Percentiles rank a stretch among this genome's conserved stretches.
phyloP scores from a whole-genome alignment of 179 eudicot species.

The Gypsophila paniculata region DNA sequence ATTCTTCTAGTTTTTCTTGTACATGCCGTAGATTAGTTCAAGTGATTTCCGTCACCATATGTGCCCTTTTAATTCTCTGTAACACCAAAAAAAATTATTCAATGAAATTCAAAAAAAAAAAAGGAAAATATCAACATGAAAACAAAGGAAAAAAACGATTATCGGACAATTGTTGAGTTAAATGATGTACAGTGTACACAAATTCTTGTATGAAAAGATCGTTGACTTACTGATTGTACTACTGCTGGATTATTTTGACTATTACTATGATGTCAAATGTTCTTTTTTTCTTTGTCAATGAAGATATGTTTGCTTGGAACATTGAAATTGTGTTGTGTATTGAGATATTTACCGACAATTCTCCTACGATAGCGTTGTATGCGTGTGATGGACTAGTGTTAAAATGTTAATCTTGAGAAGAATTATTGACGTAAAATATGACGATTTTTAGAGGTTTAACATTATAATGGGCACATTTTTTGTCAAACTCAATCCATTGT shows the following conservation, averaged over 20 bases:
- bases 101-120: slow-evolving; percentile 14
- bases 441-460: too few species aligned
- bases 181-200: slow-evolving; percentile 15
- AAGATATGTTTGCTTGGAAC: background rate
- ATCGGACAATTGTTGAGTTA: slow-evolving; percentile 9
- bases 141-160: slow-evolving; percentile 18
- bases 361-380: too few species aligned
- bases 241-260: background rate
- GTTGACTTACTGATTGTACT: background rate
- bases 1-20: slow-evolving; percentile 45
- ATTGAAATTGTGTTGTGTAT: background rate
- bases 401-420: too few species aligned
- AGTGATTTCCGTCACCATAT: slow-evolving; percentile 29
- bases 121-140: slow-evolving; percentile 26
- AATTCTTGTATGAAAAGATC: background rate
- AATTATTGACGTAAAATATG: too few species aligned
- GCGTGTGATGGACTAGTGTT: background rate
- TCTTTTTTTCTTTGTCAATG: background rate
- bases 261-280: background rate
- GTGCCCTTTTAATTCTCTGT: slow-evolving; percentile 34
- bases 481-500: too few species aligned
- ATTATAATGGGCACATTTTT: too few species aligned
- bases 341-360: background rate
- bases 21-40: slow-evolving; percentile 52
- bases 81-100: slow-evolving; percentile 29